Evolutionary conservation across 2,329 filamentous ascomycete genomes (phyloP).

Genomic region (Phoma sp.): DNA sequence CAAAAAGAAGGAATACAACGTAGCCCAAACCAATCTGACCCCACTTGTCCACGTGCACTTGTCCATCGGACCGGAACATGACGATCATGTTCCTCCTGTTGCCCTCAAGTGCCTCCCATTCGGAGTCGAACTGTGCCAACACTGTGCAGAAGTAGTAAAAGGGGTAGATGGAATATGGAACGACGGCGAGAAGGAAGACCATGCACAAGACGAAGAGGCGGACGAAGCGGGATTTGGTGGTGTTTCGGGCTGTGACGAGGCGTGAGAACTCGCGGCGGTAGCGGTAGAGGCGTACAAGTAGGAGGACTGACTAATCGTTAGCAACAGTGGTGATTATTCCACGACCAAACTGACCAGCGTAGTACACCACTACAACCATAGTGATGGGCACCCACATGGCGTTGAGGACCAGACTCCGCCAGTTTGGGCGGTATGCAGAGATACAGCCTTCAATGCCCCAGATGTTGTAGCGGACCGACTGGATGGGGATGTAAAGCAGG

Average conservation of each 20-base stretch:
- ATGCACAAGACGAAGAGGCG: conserved; percentile 67
- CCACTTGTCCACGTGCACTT: conserved; percentile 64
- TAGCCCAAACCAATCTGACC: conserved; percentile 62
- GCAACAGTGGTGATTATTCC: not conserved
- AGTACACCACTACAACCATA: conserved; percentile 61
- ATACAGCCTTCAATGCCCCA: conserved; percentile 66
- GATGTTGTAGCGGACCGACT: conserved; percentile 65
- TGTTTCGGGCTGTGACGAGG: conserved; percentile 62
- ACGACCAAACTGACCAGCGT: conserved; percentile 60
- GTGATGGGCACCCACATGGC: conserved; percentile 65
- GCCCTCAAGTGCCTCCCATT: conserved; percentile 63
- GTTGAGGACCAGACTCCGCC: conserved; percentile 63
- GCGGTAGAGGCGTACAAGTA: conserved; percentile 66
- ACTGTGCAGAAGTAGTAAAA: conserved; percentile 56
- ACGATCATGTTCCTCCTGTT: conserved; percentile 59
- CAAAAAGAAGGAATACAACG: conserved; percentile 69
- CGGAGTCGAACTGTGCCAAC: conserved; percentile 41
- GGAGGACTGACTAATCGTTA: conserved; percentile 56
- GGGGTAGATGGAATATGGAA: conserved; percentile 58
- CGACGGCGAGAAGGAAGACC: conserved; percentile 57
- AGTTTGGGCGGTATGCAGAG: conserved; percentile 62
- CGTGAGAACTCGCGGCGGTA: conserved; percentile 66
- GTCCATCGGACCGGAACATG: conserved; percentile 55
- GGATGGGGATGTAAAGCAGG: conserved; percentile 65
- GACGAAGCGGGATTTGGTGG: conserved; percentile 67